Percentiles rank a stretch among this genome's conserved stretches.
Evolutionary conservation across 495 filamentous ascomycete species (phyloP).

Genomic region (Neurospora sp.): DNA sequence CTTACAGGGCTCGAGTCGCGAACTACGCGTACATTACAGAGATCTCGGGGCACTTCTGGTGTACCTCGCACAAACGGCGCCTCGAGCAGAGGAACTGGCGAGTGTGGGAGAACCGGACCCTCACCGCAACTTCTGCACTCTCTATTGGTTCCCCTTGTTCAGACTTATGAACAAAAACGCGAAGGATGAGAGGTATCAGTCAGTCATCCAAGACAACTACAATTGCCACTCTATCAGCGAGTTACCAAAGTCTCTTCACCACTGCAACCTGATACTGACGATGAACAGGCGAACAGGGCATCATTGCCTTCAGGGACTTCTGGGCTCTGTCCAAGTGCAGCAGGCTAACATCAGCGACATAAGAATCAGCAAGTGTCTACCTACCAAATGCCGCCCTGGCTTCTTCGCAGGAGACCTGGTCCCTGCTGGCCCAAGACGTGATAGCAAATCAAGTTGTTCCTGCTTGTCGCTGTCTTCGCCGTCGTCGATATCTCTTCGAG

Average conservation of each 20-base stretch:
- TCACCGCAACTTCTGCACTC: conserved; percentile 18
- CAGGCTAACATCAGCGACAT: background rate
- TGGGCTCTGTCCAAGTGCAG: background rate
- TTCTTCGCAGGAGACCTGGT: background rate
- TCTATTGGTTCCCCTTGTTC: background rate
- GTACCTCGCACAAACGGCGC: background rate
- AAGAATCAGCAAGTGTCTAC: background rate
- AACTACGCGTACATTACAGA: background rate
- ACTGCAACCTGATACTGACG: background rate
- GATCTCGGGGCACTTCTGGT: background rate
- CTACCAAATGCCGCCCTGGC: background rate
- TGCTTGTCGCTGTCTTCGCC: background rate
- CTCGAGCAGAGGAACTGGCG: background rate
- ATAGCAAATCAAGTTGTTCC: background rate
- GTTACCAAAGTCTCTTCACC: background rate
- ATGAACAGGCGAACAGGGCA: background rate
- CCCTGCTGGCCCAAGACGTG: background rate
- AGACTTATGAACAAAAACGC: background rate
- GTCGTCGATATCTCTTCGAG: background rate
- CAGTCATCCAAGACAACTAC: background rate
- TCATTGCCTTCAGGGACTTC: background rate
- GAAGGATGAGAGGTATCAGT: background rate
- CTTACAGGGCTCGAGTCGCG: background rate
- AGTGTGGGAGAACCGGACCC: background rate
- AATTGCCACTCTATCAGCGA: background rate